Conservation (phyloP, 768 basidiomycete genomes). For the Trametes cubensis region DNA sequence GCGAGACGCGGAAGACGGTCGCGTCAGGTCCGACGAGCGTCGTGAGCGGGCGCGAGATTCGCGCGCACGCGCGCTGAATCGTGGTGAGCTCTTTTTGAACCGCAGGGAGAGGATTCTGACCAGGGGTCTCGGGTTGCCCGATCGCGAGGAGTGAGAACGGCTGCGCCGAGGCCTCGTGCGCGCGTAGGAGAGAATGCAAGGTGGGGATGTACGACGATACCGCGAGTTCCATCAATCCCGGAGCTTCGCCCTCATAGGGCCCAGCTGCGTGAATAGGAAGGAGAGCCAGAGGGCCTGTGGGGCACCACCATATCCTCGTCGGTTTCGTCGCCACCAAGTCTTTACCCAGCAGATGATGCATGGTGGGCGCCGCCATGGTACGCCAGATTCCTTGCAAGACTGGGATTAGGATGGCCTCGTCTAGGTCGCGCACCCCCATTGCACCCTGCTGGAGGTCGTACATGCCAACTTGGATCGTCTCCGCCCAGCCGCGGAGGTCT, state of each 20-base stretch:
- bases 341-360: not conserved
- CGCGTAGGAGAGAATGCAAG: conserved; percentile 6
- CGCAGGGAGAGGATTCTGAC: not conserved
- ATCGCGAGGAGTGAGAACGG: conserved; percentile 3
- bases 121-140: not conserved
- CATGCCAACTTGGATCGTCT: conserved; percentile 3
- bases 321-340: not conserved
- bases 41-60: not conserved
- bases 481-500: not conserved
- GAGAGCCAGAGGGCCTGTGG: conserved; percentile 1
- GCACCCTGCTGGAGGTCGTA: conserved; percentile 1
- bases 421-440: conserved; percentile 7
- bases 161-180: not conserved
- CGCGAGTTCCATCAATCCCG: conserved; percentile 2
- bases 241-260: conserved; percentile 1
- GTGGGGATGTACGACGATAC: conserved; percentile 10
- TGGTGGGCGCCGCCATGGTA: not conserved
- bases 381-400: conserved; percentile 1
- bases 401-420: not conserved
- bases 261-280: conserved; percentile 10
- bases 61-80: conserved; percentile 2
- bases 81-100: conserved; percentile 1
- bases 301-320: conserved; percentile 8
- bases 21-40: not conserved
- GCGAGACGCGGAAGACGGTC: conserved; percentile 3